phyloP scores from a whole-genome alignment of 306 rosid genomes.

The Cotoneaster glaucophyllus region DNA sequence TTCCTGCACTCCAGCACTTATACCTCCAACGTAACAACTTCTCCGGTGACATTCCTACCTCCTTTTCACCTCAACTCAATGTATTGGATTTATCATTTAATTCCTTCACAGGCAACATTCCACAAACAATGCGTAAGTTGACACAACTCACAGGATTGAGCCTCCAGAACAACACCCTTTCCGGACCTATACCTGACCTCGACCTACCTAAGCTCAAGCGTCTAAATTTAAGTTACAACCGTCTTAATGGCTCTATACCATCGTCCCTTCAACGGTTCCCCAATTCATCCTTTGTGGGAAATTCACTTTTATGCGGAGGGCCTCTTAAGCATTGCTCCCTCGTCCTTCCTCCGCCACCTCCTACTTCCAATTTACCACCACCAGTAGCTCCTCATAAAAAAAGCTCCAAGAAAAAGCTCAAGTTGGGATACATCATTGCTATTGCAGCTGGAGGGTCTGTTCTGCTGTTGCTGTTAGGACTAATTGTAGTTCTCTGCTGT shows the following conservation, averaged over 20 bases:
- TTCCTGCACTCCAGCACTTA: constrained; percentile 63
- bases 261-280: constrained; percentile 47
- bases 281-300: constrained; percentile 70
- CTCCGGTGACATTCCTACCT: constrained; percentile 71
- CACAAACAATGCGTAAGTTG: constrained; percentile 46
- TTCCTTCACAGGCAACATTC: constrained; percentile 64
- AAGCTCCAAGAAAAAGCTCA: constrained; percentile 46
- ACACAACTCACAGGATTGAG: constrained; percentile 57
- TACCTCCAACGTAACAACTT: constrained; percentile 81
- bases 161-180: constrained; percentile 78
- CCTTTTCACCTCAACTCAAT: constrained; percentile 47
- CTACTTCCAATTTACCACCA: constrained; percentile 32
- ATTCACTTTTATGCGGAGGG: constrained; percentile 61
- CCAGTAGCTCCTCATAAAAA: constrained; percentile 29
- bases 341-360: constrained; percentile 41
- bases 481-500: constrained; percentile 52
- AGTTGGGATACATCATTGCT: constrained; percentile 62
- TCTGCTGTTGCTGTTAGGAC: constrained; percentile 47
- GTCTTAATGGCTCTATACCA: constrained; percentile 81
- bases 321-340: constrained; percentile 61
- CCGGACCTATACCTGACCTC: constrained; percentile 71
- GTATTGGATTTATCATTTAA: constrained; percentile 83
- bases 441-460: constrained; percentile 69
- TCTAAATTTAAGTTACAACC: constrained; percentile 77
- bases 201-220: constrained; percentile 44